Evolutionary conservation across 345 rosid species (phyloP).

Genomic region (Firmiana major): DNA sequence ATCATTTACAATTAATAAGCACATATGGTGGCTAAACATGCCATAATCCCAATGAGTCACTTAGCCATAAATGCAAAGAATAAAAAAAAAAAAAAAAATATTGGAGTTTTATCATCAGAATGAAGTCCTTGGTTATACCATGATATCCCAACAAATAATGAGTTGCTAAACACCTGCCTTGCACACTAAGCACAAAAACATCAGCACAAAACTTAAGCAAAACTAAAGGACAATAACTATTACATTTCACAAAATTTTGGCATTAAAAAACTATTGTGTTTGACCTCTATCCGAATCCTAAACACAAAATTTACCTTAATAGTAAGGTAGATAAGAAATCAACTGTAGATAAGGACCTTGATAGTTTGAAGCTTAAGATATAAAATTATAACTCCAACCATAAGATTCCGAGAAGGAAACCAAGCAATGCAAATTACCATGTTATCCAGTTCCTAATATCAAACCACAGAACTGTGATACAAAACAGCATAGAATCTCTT

Average conservation of each 20-base stretch:
- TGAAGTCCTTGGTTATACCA: not conserved
- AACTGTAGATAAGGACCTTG: conserved; percentile 1
- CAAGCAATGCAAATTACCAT: conserved; percentile 2
- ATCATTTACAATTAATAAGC: conserved; percentile 21
- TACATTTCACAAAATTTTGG: conserved; percentile 7
- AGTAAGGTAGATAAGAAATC: conserved; percentile 12
- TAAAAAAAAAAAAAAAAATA: not conserved
- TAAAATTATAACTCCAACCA: not conserved
- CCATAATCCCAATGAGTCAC: conserved; percentile 24
- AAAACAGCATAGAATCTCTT: conserved; percentile 12
- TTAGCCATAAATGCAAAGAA: conserved; percentile 9
- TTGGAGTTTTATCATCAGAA: not conserved
- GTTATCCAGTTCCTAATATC: conserved; percentile 17
- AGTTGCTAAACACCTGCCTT: conserved; percentile 12
- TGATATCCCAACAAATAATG: not conserved
- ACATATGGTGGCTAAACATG: conserved; percentile 22
- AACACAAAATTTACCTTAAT: conserved; percentile 17
- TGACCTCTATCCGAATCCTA: not conserved
- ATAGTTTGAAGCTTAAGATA: not conserved
- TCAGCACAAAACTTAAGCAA: not conserved
- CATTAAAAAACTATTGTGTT: conserved; percentile 11
- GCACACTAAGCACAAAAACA: conserved; percentile 13
- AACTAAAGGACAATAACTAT: not conserved
- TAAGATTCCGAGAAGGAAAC: conserved; percentile 14
- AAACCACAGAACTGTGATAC: conserved; percentile 16